Conservation (phyloP, 441 rosid species). For the Pelargonium cotyledonis region DNA sequence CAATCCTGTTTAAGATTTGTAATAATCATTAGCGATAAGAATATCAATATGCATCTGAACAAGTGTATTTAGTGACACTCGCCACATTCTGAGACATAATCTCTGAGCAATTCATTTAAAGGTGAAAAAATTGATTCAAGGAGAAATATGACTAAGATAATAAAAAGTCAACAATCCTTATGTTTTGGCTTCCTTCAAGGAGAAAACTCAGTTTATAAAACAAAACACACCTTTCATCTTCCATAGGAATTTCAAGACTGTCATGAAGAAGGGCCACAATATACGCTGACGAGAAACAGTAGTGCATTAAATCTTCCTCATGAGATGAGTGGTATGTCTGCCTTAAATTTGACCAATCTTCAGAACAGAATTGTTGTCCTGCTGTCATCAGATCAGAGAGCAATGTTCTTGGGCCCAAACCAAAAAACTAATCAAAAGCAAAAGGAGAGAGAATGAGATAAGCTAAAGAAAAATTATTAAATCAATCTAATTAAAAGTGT, state of each 20-base stretch:
- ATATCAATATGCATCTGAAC: not conserved
- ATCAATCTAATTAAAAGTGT: not conserved
- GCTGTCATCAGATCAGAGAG: conserved; percentile 50
- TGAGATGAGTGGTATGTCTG: conserved; percentile 47
- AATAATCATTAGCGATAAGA: conserved; percentile 4
- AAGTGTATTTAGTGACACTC: too few species aligned
- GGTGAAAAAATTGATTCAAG: not conserved
- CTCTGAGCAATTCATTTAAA: not conserved
- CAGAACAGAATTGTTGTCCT: conserved; percentile 73
- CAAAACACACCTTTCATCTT: conserved; percentile 58
- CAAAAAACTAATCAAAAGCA: conserved; percentile 56
- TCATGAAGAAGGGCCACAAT: conserved; percentile 87
- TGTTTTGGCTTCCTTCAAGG: conserved; percentile 7
- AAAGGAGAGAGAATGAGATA: conserved; percentile 10
- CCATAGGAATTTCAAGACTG: conserved; percentile 69
- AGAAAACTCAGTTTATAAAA: not conserved
- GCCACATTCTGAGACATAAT: not conserved
- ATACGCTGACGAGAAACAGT: conserved; percentile 93
- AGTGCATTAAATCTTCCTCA: conserved; percentile 62
- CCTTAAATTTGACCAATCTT: conserved; percentile 73
- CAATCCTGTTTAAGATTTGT: conserved; percentile 40
- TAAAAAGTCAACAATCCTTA: conserved; percentile 9
- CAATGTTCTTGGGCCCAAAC: conserved; percentile 43
- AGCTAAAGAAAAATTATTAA: not conserved
- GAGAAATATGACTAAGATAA: not conserved